These are phyloP conservation scores for Mycena leptocephala DNA, from an alignment of 768 basidiomycete species.

Conservation along the genomic window DNA sequence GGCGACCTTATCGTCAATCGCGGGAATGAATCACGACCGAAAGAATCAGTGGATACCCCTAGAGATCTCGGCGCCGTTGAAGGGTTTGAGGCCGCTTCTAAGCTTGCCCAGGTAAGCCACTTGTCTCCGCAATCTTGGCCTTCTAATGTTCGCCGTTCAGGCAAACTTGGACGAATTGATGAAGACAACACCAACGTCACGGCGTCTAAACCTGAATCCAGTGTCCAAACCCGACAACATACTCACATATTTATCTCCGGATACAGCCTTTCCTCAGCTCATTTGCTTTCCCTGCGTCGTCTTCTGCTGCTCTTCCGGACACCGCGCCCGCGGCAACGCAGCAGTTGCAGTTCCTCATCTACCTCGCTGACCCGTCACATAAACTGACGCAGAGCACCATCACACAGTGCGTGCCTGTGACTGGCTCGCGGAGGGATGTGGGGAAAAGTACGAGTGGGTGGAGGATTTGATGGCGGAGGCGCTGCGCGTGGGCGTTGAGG, in stretches of 20 bases:
- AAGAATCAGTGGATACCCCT: constrained; percentile 62
- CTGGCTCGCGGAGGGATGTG: constrained; percentile 84
- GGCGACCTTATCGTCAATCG: constrained; percentile 92
- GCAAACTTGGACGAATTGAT: constrained; percentile 86
- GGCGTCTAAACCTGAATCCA: constrained; percentile 48
- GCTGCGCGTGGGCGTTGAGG: constrained; percentile 87
- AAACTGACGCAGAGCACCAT: constrained; percentile 82
- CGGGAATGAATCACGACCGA: constrained; percentile 84
- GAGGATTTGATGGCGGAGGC: constrained; percentile 95
- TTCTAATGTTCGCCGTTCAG: constrained; percentile 52
- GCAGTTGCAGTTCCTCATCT: constrained; percentile 81
- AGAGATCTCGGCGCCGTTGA: constrained; percentile 90
- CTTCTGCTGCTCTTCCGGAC: constrained; percentile 45
- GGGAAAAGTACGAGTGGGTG: constrained; percentile 96
- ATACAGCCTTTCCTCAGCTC: constrained; percentile 88
- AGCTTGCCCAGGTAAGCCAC: constrained; percentile 81
- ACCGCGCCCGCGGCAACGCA: constrained; percentile 54
- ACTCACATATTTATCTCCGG: constrained; percentile 93
- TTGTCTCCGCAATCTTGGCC: constrained; percentile 9
- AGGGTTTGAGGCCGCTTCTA: constrained; percentile 87
- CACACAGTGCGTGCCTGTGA: constrained; percentile 87
- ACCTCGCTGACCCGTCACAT: constrained; percentile 86
- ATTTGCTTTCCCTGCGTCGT: constrained; percentile 59
- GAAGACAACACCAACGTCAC: constrained; percentile 68
- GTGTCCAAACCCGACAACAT: constrained; percentile 74